Evolutionary conservation across 2,329 filamentous ascomycete genomes (phyloP).

Genomic region (Camillea tinctor): DNA sequence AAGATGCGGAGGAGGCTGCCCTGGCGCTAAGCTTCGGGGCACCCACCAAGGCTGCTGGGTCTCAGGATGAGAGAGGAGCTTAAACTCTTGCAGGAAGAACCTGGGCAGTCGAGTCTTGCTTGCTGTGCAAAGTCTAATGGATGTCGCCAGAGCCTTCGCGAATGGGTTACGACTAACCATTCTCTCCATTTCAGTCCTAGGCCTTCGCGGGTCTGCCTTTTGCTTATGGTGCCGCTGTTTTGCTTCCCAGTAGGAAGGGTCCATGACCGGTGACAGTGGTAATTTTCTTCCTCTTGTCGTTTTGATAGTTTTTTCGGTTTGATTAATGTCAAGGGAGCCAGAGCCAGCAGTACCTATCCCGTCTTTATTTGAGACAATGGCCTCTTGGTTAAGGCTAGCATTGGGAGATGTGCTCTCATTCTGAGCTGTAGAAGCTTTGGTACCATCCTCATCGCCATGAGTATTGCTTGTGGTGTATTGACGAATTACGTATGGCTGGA

Average conservation of each 20-base stretch:
- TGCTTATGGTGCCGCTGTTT: conserved; percentile 42
- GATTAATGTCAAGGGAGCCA: conserved; percentile 31
- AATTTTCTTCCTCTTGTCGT: conserved; percentile 47
- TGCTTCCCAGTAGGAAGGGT: conserved; percentile 48
- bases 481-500: conserved; percentile 7
- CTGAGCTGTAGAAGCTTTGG: not conserved
- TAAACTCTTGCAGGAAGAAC: conserved; percentile 65
- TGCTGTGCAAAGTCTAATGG: conserved; percentile 55
- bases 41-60: conserved; percentile 55
- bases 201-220: conserved; percentile 35
- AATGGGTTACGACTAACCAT: too few relatives aligned
- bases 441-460: conserved; percentile 1
- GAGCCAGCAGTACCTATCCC: too few relatives aligned
- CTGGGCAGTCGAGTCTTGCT: conserved; percentile 51
- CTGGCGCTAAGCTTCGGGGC: conserved; percentile 43
- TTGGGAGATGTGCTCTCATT: conserved; percentile 31
- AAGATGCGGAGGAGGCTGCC: conserved; percentile 5
- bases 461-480: conserved; percentile 11
- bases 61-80: conserved; percentile 53
- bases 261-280: conserved; percentile 55
- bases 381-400: too few relatives aligned
- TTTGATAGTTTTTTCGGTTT: conserved; percentile 41
- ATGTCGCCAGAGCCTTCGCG: conserved; percentile 60
- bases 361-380: too few relatives aligned
- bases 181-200: conserved; percentile 47